Evolutionary conservation across 192 early-diverging fungal species (phyloP), one percentile per base, ranked within the genome.

Genomic region (Paraglomus brasilianum): DNA sequence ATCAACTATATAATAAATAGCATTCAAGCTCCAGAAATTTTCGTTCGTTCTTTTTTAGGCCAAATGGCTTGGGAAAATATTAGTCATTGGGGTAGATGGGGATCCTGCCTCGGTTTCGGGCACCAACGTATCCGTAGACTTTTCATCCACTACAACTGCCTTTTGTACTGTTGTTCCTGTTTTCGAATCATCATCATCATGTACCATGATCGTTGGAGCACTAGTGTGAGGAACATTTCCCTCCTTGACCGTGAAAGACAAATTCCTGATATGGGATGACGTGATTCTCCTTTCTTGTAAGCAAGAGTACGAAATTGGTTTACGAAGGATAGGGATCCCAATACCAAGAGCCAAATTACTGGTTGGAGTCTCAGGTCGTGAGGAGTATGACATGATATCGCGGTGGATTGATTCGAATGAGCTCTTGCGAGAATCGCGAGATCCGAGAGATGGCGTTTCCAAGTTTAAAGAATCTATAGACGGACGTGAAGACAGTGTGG

Each of bases 41-140:
- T n/a, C n/a, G n/a, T n/a, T n/a, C n/a, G n/a, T n/a, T n/a, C n/a
- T n/a, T n/a, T n/a, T n/a, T n/a, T n/a, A n/a, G n/a, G 63, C n/a
- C 17, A 69, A 46, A 46, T 69, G 67, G 48, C 67, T 69, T 11
- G 67, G 67, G 39, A 69, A 69, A 9, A 69, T 55, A n/a, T 69
- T 69, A 24, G 49, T n/a, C 14, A 47, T 10, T 52, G 67, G 67
- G n/a, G 67, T 69, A 24, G 46, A 14, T 10, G 53, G 53, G 17
- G 67, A 47, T 17, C 21, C 8, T 1, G 51, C n/a, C n/a, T n/a
- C n/a, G 51, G 4, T 2, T 17, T 55, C n/a, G 8, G 17, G n/a
- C 52, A 6, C 17, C 52, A 7, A 40, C 8, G 36, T 52, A 42
- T 13, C 5, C 24, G 10, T 11, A 38, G 8, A 2, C 7, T 22